Evolutionary conservation across 2,329 filamentous ascomycete species (phyloP).

Genomic region (Epicoccum nigrum): DNA sequence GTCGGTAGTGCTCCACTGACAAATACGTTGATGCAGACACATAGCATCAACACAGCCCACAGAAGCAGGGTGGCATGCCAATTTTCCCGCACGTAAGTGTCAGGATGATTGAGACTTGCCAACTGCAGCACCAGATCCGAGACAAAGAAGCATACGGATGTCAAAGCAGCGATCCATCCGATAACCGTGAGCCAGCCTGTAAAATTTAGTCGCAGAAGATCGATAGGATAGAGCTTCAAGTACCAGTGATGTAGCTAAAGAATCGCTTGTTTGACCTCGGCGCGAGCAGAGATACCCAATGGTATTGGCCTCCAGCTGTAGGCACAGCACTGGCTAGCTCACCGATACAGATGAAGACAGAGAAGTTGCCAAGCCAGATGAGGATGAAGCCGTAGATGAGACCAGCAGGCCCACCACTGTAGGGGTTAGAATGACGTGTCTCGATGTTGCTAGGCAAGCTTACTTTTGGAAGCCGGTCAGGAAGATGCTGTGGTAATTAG

Average conservation of each 20-base stretch:
- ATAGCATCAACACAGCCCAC: slow-evolving; percentile 52
- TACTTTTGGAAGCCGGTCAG: slow-evolving; percentile 46
- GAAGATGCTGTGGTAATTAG: slow-evolving; percentile 35
- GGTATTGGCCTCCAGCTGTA: slow-evolving; percentile 49
- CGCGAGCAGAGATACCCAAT: slow-evolving; percentile 53
- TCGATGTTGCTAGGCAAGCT: slow-evolving; percentile 5
- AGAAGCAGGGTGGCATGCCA: slow-evolving; percentile 61
- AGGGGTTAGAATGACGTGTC: slow-evolving; percentile 5
- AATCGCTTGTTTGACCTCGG: slow-evolving; percentile 51
- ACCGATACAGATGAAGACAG: slow-evolving; percentile 44
- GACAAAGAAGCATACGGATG: slow-evolving; percentile 45
- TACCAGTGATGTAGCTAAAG: slow-evolving; percentile 53
- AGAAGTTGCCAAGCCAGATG: slow-evolving; percentile 48
- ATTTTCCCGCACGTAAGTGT: slow-evolving; percentile 44
- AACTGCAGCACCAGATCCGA: slow-evolving; percentile 43
- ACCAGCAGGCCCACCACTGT: slow-evolving; percentile 45
- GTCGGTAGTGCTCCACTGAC: slow-evolving; percentile 55
- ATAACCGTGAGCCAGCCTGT: slow-evolving; percentile 54
- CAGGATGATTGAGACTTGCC: slow-evolving; percentile 48
- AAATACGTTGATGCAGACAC: slow-evolving; percentile 55
- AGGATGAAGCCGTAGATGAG: slow-evolving; percentile 47
- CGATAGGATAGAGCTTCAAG: not conserved
- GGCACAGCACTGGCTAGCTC: slow-evolving; percentile 49
- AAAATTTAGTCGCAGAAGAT: slow-evolving; percentile 12
- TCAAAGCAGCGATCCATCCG: slow-evolving; percentile 52